A percentile compares a stretch with the other conserved stretches of the same genome.
phyloP scores from a whole-genome alignment of 805 yeast species.

The Wickerhamomyces chambardii region DNA sequence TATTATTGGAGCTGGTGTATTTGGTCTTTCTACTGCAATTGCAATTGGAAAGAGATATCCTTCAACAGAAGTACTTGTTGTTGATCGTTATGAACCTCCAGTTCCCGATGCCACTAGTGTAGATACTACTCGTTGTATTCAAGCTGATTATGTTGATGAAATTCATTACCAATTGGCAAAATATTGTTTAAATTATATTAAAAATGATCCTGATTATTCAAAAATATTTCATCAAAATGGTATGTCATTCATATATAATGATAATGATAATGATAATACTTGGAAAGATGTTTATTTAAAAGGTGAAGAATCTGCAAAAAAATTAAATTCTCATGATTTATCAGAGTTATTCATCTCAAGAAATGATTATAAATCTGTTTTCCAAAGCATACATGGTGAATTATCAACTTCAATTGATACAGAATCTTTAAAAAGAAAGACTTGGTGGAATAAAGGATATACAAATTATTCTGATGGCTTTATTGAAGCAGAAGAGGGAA shows the following conservation, averaged over 20 bases:
- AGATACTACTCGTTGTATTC: slow-evolving; percentile 9
- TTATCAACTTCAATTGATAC: neutral
- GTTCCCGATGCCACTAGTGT: slow-evolving; percentile 9
- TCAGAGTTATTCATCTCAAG: neutral
- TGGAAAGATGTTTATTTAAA: neutral
- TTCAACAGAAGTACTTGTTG: slow-evolving; percentile 2
- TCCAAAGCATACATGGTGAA: slow-evolving; percentile 1
- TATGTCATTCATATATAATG: slow-evolving; percentile 7
- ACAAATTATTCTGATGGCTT: slow-evolving; percentile 5
- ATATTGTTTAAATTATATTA: slow-evolving; percentile 4
- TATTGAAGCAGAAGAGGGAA: slow-evolving; percentile 8
- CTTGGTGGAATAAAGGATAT: slow-evolving; percentile 9
- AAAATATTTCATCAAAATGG: slow-evolving; percentile 7
- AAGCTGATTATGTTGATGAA: slow-evolving; percentile 6
- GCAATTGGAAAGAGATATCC: slow-evolving; percentile 8
- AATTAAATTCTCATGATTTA: neutral
- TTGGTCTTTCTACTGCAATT: slow-evolving; percentile 35
- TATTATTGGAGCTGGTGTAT: slow-evolving; percentile 36
- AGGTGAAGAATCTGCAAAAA: neutral
- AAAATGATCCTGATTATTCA: slow-evolving; percentile 4
- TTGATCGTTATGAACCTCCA: slow-evolving; percentile 11
- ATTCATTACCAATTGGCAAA: slow-evolving; percentile 5
- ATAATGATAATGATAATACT: neutral
- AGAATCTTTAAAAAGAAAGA: neutral
- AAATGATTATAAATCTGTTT: slow-evolving; percentile 1